phyloP scores from a whole-genome alignment of 148 eudicot species.

The Limonium bicolor region DNA sequence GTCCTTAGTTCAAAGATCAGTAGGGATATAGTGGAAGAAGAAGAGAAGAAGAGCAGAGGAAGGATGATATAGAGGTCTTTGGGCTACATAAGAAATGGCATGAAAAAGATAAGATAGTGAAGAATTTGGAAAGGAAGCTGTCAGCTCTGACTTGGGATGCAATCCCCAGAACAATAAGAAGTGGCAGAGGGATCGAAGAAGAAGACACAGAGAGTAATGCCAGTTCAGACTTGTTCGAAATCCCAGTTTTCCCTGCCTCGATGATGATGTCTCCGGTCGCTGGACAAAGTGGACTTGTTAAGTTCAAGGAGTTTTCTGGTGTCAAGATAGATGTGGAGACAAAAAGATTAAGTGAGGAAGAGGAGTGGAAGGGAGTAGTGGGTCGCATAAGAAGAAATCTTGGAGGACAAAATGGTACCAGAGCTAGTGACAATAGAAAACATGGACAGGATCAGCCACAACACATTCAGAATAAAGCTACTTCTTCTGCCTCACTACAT shows the following conservation, averaged over 20 bases:
- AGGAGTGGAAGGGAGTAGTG: no score
- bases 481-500: no score
- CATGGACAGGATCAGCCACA: no score
- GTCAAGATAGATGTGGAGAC: no score
- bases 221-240: constrained; percentile 79
- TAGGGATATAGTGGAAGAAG: no score
- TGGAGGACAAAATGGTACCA: no score
- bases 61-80: constrained; percentile 60
- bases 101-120: constrained; percentile 23
- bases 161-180: constrained; percentile 30
- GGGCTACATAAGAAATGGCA: constrained; percentile 15
- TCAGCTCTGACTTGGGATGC: constrained; percentile 76
- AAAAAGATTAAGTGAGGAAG: no score
- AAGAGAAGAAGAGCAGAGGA: constrained; percentile 24
- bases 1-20: not conserved
- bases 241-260: constrained; percentile 11
- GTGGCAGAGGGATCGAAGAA: constrained; percentile 10
- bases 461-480: no score
- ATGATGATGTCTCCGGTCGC: constrained; percentile 1
- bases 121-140: constrained; percentile 40
- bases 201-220: constrained; percentile 55
- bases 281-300: no score
- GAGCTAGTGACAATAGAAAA: no score
- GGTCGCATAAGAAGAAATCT: no score
- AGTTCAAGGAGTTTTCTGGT: no score